phyloP scores from a whole-genome alignment of 2,329 filamentous ascomycete genomes.

The Exophiala viscosa region DNA sequence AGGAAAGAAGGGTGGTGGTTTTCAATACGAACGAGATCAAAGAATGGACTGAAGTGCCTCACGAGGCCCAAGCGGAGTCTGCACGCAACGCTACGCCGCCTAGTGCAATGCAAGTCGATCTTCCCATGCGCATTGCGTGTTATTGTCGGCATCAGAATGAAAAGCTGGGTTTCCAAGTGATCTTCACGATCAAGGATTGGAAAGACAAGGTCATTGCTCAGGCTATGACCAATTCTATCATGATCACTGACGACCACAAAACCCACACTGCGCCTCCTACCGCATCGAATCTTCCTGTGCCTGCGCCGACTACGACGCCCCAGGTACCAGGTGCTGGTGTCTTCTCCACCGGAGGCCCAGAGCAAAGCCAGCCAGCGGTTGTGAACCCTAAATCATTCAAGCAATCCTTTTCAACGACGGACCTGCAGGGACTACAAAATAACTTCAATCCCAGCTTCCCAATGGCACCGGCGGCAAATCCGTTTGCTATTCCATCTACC shows the following conservation, averaged over 20 bases:
- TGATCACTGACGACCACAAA: conserved; percentile 98
- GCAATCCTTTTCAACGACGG: conserved; percentile 58
- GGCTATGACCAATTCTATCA: conserved; percentile 79
- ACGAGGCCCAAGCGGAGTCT: conserved; percentile 42
- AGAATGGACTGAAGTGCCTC: conserved; percentile 68
- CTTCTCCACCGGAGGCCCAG: conserved; percentile 33
- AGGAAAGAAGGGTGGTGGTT: conserved; percentile 76
- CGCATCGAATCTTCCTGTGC: conserved; percentile 33
- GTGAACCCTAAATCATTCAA: conserved; percentile 34
- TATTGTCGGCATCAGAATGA: conserved; percentile 95
- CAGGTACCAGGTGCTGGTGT: conserved; percentile 43
- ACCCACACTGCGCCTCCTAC: conserved; percentile 57
- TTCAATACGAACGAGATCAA: conserved; percentile 88
- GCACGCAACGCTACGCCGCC: conserved; percentile 46
- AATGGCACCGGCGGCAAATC: conserved; percentile 33
- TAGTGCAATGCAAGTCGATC: conserved; percentile 71
- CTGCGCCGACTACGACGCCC: conserved; percentile 36
- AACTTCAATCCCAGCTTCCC: conserved; percentile 46
- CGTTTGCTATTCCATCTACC: conserved; percentile 39
- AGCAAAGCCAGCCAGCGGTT: conserved; percentile 5
- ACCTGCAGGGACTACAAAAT: conserved; percentile 59
- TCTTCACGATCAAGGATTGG: conserved; percentile 88
- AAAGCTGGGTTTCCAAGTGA: conserved; percentile 86
- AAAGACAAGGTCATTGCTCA: conserved; percentile 75
- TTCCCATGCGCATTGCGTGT: conserved; percentile 93